Evolutionary conservation across 2,329 filamentous ascomycete genomes (phyloP), one percentile per base, ranked within the genome.

Genomic region (Immersiporthe knoxdaviesiana): DNA sequence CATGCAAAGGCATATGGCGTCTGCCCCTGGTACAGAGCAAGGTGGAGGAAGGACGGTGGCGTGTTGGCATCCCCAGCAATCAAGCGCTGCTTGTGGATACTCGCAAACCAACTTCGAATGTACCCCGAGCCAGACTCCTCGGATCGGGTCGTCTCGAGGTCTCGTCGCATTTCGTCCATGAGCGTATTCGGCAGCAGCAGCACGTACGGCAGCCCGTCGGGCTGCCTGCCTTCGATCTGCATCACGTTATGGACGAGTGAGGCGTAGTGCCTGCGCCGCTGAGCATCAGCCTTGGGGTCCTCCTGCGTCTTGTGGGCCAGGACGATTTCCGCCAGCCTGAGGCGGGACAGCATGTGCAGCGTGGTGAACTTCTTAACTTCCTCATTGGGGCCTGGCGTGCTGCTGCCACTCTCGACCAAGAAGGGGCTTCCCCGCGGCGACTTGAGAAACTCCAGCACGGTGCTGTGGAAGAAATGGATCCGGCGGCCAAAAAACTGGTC

Each of bases 401-500:
- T n/a, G 50, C 50, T 16, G 50, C 50, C n/a, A 1, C 50, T 30
- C 24, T 56, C 52, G 21, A 59, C 32, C 21, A 35, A 3, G 32
- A 59, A 59, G 6, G 11, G 6, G 7, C 21, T 35, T n/a, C 30
- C 56, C 6, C 32, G 39, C 10, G 62, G 18, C 30, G 18, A 37
- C 3, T 32, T 18, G 47, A 64, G 50, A 14, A 64, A 64, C 21
- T 64, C 47, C 32, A 27, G 35, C 32, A 32, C 62, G 21, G 62
- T 54, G 52, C 47, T 11, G 30, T 52, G 44, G 21, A 27, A 54
- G 47, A 64, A 54, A 27, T 64, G 62, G 6, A 64, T 16, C 24
- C 62, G 12, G n/a, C 50, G 47, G n/a, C 62, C 30, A 27, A 54
- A 64, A 21, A 64, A 64, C 47, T 54, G 47, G 47, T 64, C 62